Evolutionary conservation across 441 rosid species (phyloP), one percentile per base, ranked within the genome.

Genomic region (Breynia disticha): DNA sequence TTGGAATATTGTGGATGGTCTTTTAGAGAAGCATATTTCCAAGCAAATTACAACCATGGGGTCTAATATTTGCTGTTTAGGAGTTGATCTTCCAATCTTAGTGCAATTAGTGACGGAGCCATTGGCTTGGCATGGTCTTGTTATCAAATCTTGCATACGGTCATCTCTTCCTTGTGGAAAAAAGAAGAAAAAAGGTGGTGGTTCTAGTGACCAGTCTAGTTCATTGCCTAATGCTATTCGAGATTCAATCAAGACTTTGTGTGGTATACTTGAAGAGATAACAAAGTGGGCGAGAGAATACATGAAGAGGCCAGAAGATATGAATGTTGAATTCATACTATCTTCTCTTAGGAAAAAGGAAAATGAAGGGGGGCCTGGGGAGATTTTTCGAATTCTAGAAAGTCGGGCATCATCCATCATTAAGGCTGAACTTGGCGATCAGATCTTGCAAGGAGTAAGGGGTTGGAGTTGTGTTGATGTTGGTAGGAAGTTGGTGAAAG

Each of bases 111-210:
- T 87, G 55, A 71, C 94, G 6, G 94, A 94, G 72, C 95, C 99
- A 15, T 68, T 94, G 67, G 90, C 99, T 8, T 94, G 97, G 96
- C 96, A 83, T 53, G 53, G 74, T 48, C 79, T 94, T 58, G 61
- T 94, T 32, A 72, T 94, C 41, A 96, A 85, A 65, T 84, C 86
- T 20, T 82, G 78, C 47, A 75, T 82, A 19, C 87, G 97, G 20
- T 68, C 80, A n/a, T 76, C 75, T 52, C 66, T 78, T 67, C 97
- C 97, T 48, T 74, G 90, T 46, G 96, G 97, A 65, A 89, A 85
- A 78, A 94, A 90, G 72, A 94, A 90, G 81, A 94, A 90, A 83
- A 90, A 83, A 73, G 67, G 74, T 47, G 67, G 74, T 47, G 85
- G 77, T 55, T 58, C 74, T 13, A 12, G 69, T 5, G 96, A 82